Base-by-base conservation (phyloP, 805 yeast genomes). In the Pichia deserticola region DNA sequence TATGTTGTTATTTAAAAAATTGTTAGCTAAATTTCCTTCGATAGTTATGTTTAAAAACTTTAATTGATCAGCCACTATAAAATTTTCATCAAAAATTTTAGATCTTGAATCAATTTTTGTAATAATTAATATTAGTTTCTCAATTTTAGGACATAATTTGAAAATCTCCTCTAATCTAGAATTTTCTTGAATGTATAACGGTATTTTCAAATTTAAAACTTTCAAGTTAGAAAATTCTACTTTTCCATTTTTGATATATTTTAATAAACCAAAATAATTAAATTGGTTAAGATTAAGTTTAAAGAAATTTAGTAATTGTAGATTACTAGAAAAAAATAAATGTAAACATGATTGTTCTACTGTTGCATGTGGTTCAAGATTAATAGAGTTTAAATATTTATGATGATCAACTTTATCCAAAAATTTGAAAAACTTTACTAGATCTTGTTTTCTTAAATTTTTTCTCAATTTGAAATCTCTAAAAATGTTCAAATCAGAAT, bases 341-440 rank as follows among this genome's bases (percentile, higher is more conserved):
- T 36, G 29, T 8, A 52, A 9, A 33, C 40, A 33, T 8, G 32
- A 33, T 27, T 46, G 20, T 32, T 46, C 49, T 1, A 28, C 39
- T 12, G 43, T 13, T 25, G 20, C 40, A 29, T 40, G 39, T 7
- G 47, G 47, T 40, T 40, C 43, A 25, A 46, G 1, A 25, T 46
- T 35, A 11, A 46, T 5, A 7, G 35, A 32, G 3, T 46, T 46
- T 15, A 46, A 38, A 25, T 30, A 40, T 12, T 20, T 43, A 33
- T 34, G 50, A 50, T n/a, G 51, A 38, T 40, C 9, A n/a, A 15
- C 43, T 12, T 44, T 48, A 11, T 36, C 35, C 20, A 51, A 48
- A 27, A 60, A 57, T 3, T 37, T 41, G 9, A 56, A 28, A 36
- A 60, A 56, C 33, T 52, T 47, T 5, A 47, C 49, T 42, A 60